Evolutionary conservation across 345 rosid species (phyloP).

Genomic region (Cardamine resedifolia): DNA sequence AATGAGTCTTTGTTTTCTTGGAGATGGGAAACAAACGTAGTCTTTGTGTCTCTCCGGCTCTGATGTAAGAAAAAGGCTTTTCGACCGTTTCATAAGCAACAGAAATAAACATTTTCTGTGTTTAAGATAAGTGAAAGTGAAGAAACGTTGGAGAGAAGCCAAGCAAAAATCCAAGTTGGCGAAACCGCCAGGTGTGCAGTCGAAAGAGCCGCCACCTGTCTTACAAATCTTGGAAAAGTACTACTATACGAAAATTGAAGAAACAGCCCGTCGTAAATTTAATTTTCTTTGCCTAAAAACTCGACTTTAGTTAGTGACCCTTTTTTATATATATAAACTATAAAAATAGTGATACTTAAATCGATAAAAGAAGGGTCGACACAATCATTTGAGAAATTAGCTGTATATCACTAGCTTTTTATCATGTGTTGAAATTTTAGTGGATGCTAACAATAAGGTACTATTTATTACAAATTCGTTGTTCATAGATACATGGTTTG

Average conservation of each 20-base stretch:
- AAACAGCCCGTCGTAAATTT: background rate
- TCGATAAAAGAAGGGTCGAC: background rate
- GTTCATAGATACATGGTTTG: background rate
- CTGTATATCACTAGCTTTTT: conserved; percentile 22
- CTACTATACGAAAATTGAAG: background rate
- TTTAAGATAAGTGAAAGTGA: background rate
- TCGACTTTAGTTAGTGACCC: background rate
- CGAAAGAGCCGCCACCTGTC: background rate
- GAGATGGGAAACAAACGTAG: background rate
- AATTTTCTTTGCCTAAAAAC: background rate
- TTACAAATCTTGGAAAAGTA: conserved; percentile 17
- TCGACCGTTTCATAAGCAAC: background rate
- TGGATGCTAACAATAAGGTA: background rate
- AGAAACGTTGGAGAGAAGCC: conserved; percentile 13
- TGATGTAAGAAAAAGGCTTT: background rate
- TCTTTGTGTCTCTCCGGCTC: background rate
- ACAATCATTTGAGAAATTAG: conserved; percentile 4
- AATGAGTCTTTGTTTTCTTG: background rate
- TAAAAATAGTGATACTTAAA: background rate
- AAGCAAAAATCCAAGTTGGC: background rate
- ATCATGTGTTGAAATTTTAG: background rate
- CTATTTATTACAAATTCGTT: background rate
- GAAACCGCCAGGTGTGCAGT: background rate
- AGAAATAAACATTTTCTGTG: background rate
- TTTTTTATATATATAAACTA: too few relatives aligned